Evolutionary conservation across 2,329 filamentous ascomycete genomes (phyloP), one percentile per base, ranked within the genome.

Genomic region (Dendryphion nanum): DNA sequence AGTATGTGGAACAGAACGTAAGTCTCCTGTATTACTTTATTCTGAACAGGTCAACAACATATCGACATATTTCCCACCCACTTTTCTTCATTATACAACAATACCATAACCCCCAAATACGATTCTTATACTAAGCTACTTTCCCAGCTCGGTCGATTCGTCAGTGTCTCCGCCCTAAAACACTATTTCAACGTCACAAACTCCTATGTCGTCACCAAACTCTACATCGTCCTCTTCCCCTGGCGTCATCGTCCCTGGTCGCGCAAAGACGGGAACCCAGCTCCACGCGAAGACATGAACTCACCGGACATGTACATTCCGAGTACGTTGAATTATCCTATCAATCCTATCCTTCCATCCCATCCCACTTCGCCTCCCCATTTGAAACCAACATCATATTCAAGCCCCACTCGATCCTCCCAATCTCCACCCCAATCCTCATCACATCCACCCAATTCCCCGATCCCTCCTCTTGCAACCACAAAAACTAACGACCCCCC

Each of bases 171-270:
- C 12, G 88, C 89, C 14, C 78, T 98, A 30, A 98, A 98, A 70
- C 93, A 96, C 71, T 98, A 97, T 77, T 98, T 98, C 75, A 96
- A 97, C 71, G 93, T 98, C 48, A 94, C 90, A 51, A 98, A 98
- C 75, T 86, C 81, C 42, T 98, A 98, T 69, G 93, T 98, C 62
- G 76, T 94, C 62, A 89, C 85, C 71, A 98, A 98, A 71, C 78
- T 98, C 42, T 82, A 85, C 62, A 81, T 98, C 42, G 91, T 98
- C 42, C 82, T 98, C 44, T 95, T 97, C 68, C 93, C 93, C 37
- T 98, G 93, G 91, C 80, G 91, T 54, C 94, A 98, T 69, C 90
- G 90, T 72, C 91, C 91, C 5, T 98, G 93, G 93, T 94, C 89
- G 44, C 85, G 94, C 50, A 89, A 94, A 66, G 81, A 81, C 31